Evolutionary conservation across 2,329 filamentous ascomycete species (phyloP), one percentile per base, ranked within the genome.

Genomic region (Epichloe sp.): DNA sequence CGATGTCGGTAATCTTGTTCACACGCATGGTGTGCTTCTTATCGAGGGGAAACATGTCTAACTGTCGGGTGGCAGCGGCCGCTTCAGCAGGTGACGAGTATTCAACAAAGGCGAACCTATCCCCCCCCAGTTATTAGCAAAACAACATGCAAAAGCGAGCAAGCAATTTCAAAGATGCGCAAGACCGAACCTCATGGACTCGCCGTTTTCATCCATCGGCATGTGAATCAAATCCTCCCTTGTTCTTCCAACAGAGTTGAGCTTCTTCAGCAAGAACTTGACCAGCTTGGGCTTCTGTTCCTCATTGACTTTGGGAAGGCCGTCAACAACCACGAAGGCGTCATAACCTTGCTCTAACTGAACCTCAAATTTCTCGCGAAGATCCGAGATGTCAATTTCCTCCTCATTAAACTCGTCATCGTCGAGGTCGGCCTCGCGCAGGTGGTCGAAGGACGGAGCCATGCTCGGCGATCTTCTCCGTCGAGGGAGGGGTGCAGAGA

Each of bases 1-100:
- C 93, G 63, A 98, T 90, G 66, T 98, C 93, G 62, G 90, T 96
- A 62, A 98, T 79, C 73, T 98, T 98, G 82, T 98, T 98, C 61
- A 98, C 90, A 57, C 85, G 80, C 61, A 98, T 81, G 49, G 81
- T 95, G 77, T 98, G 90, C 74, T 85, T 96, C 80, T 94, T 97
- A 75, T 98, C 93, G 63, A 98, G 85, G 44, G 91, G 80, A 5
- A 86, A 83, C 62, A 82, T 80, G 69, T 98, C 83, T 53, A 98
- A 84, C 62, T 86, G 82, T 68, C 95, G 90, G 60, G 90, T 88
- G 52, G 91, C 93, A 50, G 87, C 87, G 52, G 87, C 78, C 31
- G 93, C 93, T 74, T 97, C 90, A 64, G 85, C 88, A 52, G 93
- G 78, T 12, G 89, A 89, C 56, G 88, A 85, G 71, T 91, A 98